phyloP scores from a whole-genome alignment of 2,329 filamentous ascomycete genomes.

The Verruconis gallopava region DNA sequence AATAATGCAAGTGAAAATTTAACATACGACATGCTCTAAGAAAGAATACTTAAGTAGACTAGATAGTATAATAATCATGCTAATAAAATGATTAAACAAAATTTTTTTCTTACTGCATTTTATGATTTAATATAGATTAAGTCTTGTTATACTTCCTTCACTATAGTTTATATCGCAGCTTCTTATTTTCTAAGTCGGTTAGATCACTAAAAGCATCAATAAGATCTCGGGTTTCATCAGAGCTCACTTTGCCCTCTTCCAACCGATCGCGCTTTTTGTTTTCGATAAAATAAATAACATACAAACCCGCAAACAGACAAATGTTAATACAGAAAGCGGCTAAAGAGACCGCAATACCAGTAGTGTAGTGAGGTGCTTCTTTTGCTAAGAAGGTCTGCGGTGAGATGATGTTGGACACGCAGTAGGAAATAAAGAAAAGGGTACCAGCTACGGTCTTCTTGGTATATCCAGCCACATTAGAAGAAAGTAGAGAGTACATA shows the following conservation, averaged over 20 bases:
- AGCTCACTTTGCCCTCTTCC: background rate
- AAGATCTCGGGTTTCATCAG: no score
- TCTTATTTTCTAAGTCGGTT: no score
- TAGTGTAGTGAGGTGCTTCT: background rate
- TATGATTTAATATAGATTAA: no score
- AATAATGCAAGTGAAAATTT: no score
- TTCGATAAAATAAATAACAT: background rate
- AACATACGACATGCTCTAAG: no score
- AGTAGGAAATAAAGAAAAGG: conserved; percentile 34
- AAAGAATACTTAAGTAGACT: no score
- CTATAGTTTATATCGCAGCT: no score
- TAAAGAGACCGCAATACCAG: background rate
- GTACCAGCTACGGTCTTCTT: conserved; percentile 27
- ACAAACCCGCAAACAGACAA: background rate
- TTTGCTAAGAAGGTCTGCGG: background rate
- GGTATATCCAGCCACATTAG: conserved; percentile 25
- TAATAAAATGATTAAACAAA: no score
- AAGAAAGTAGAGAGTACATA: conserved; percentile 12
- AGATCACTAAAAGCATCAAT: no score
- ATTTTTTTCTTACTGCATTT: no score
- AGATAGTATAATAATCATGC: no score
- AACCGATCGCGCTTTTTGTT: background rate
- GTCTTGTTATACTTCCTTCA: no score
- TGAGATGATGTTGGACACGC: conserved; percentile 12
- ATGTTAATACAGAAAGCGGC: background rate